These are phyloP conservation scores for Fagus sylvatica DNA, from an alignment of 306 rosid genomes.

Conservation along the genomic window DNA sequence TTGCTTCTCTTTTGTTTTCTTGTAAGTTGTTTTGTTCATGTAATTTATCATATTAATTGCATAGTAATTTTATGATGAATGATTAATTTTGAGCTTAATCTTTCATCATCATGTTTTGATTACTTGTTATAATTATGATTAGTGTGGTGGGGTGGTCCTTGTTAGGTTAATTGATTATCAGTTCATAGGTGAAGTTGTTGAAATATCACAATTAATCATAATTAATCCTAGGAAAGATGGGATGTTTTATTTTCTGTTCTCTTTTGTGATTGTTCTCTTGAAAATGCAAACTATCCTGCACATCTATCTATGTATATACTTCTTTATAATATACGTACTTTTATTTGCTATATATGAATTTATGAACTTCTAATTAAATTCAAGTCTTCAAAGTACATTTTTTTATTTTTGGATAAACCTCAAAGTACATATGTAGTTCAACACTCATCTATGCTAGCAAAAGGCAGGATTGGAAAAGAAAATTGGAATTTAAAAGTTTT, in stretches of 20 bases:
- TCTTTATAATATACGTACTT: neutral
- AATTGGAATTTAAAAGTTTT: too few species aligned
- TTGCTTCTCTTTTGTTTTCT: neutral
- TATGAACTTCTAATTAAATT: neutral
- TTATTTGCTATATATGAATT: neutral
- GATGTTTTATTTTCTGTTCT: conserved; percentile 11
- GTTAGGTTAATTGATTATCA: neutral
- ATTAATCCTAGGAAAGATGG: neutral
- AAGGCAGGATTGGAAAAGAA: too few species aligned
- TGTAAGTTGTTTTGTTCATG: neutral
- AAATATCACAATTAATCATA: conserved; percentile 9
- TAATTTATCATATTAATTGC: neutral
- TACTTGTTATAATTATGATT: neutral
- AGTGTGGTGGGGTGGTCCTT: neutral
- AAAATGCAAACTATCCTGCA: conserved; percentile 14
- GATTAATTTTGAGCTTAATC: neutral
- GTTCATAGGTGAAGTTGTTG: conserved; percentile 3
- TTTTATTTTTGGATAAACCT: too few species aligned
- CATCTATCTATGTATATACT: neutral
- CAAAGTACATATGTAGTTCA: too few species aligned
- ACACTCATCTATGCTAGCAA: too few species aligned
- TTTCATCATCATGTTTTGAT: neutral
- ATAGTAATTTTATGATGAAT: neutral
- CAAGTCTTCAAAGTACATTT: too few species aligned
- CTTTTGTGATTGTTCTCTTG: conserved; percentile 36